phyloP scores from a whole-genome alignment of 2,329 filamentous ascomycete species.

The Diaporthe humulicola region DNA sequence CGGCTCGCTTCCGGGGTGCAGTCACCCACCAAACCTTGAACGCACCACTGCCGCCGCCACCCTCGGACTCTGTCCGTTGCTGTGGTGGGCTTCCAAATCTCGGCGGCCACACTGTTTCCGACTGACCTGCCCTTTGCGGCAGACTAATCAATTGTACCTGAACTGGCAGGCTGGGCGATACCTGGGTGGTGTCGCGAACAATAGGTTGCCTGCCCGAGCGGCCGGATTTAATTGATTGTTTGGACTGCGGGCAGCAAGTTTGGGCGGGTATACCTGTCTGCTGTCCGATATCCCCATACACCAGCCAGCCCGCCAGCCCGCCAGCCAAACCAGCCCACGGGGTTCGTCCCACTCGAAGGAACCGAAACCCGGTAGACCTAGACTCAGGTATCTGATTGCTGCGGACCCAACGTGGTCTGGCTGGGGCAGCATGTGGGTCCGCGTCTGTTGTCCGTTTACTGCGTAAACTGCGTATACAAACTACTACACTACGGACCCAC shows the following conservation, averaged over 20 bases:
- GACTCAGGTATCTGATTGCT: constrained; percentile 5
- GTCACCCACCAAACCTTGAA: constrained; percentile 27
- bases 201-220: background rate
- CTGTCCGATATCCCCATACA: constrained; percentile 17
- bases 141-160: constrained; percentile 23
- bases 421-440: constrained; percentile 19
- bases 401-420: constrained; percentile 23
- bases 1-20: constrained; percentile 30
- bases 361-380: constrained; percentile 27
- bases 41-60: constrained; percentile 31
- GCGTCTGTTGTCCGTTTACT: constrained; percentile 10
- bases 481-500: constrained; percentile 10
- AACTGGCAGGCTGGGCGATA: constrained; percentile 6
- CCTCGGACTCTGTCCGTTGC: constrained; percentile 26
- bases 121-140: constrained; percentile 28
- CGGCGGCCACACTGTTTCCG: constrained; percentile 13
- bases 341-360: constrained; percentile 31
- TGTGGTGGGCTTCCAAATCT: constrained; percentile 29
- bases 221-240: background rate
- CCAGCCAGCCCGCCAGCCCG: constrained; percentile 5
- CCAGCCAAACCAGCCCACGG: constrained; percentile 22
- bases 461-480: background rate
- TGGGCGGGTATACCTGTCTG: background rate
- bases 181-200: background rate
- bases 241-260: background rate